Evolutionary conservation across 2,329 filamentous ascomycete genomes (phyloP).

Genomic region (Emergomyces pasteurianus): DNA sequence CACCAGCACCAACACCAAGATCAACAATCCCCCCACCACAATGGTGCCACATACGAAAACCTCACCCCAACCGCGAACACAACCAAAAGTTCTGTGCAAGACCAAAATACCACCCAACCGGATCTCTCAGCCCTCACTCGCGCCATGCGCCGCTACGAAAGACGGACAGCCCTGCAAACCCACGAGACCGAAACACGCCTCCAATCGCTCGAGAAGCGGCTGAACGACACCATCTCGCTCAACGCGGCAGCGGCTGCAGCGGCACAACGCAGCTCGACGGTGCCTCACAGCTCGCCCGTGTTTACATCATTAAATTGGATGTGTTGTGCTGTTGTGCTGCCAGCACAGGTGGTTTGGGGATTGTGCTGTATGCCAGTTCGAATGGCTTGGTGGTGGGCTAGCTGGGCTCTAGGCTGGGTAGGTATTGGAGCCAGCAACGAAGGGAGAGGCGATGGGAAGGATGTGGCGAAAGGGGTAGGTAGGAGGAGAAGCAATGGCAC

Average conservation of each 20-base stretch:
- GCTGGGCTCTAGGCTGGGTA: not conserved
- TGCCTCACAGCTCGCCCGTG: constrained; percentile 13
- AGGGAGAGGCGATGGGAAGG: not conserved
- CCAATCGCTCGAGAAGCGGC: constrained; percentile 54
- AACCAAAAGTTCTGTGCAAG: constrained; percentile 38
- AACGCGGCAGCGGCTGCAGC: constrained; percentile 36
- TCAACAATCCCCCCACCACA: constrained; percentile 23
- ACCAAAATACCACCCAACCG: constrained; percentile 49
- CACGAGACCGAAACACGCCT: constrained; percentile 67
- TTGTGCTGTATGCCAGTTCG: not conserved
- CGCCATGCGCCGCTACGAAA: constrained; percentile 83
- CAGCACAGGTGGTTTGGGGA: constrained; percentile 18
- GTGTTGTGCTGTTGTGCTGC: constrained; percentile 25
- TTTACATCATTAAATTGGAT: constrained; percentile 25
- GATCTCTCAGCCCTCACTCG: constrained; percentile 82
- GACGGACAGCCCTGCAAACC: constrained; percentile 64
- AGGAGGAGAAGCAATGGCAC: not conserved
- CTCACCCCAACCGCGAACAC: constrained; percentile 27
- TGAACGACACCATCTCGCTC: constrained; percentile 69
- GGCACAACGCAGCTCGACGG: constrained; percentile 3
- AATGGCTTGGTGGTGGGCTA: not conserved
- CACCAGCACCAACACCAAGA: constrained; percentile 12
- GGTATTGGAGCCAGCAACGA: not conserved
- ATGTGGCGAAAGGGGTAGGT: not conserved
- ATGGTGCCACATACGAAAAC: constrained; percentile 17